Conservation (phyloP, 1,139 yeast genomes). For the Lodderomyces parapsilosis region DNA sequence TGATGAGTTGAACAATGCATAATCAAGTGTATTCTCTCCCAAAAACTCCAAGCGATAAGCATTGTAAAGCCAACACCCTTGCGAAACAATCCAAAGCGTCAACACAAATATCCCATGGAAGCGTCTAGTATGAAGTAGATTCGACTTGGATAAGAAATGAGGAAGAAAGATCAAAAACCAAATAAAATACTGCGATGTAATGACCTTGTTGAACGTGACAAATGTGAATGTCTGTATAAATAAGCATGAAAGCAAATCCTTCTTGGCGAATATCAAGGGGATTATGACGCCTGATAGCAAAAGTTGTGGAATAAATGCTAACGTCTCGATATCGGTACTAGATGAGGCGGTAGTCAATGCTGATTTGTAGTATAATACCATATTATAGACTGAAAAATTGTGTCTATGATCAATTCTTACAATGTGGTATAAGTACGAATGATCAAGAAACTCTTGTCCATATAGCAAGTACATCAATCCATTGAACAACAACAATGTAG, state of each 20-base stretch:
- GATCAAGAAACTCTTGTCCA: conserved; percentile 73
- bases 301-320: conserved; percentile 85
- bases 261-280: conserved; percentile 57
- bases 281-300: conserved; percentile 55
- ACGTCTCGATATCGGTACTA: conserved; percentile 30
- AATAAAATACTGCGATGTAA: conserved; percentile 90
- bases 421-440: conserved; percentile 82
- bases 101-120: conserved; percentile 40
- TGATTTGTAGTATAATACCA: conserved; percentile 68
- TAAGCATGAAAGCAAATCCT: conserved; percentile 59
- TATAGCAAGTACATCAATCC: conserved; percentile 62
- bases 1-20: conserved; percentile 59
- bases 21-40: conserved; percentile 66
- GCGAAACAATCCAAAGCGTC: conserved; percentile 65
- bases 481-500: conserved; percentile 48
- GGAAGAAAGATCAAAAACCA: conserved; percentile 91
- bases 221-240: conserved; percentile 90
- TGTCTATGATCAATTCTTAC: conserved; percentile 89
- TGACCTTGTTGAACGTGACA: conserved; percentile 89
- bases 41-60: conserved; percentile 83
- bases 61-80: conserved; percentile 73
- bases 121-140: conserved; percentile 24
- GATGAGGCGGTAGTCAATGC: conserved; percentile 20
- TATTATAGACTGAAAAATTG: conserved; percentile 86
- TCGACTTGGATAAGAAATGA: conserved; percentile 53